Base-by-base conservation (phyloP, 176 grass and related monocot genomes). In the Triticum monococcum region DNA sequence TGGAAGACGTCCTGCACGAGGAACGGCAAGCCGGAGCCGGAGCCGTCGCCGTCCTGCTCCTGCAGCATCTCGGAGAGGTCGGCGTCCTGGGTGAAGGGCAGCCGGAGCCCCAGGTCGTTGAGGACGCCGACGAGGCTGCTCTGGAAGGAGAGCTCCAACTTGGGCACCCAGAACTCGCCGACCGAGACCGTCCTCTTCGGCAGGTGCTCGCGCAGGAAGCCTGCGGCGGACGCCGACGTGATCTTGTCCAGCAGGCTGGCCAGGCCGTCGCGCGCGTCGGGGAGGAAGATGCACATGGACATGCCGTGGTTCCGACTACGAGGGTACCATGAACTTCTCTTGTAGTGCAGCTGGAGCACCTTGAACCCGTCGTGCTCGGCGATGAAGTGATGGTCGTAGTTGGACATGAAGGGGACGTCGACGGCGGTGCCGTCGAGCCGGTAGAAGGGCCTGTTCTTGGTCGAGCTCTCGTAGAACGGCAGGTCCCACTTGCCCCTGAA, bases 211-310 rank as follows among this genome's bases (percentile, higher is more conserved):
- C 23, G 38, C 40, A 74, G 71, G 23, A 74, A 74, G 12, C 40
- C 40, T 2, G 2, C 54, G 2, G 5, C 0, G 18, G 71, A 24
- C 23, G 12, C 16, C 41, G 72, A 75, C 13, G 41, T 75, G 40
- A 75, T 4, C 72, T 48, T 48, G 23, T 28, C 72, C 11, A 75
- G 23, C 12, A 75, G 41, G 23, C 23, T 50, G 12, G 6, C 41
- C 12, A 50, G 41, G 7, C 72, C 72, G 24, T 75, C 41, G 2
- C 11, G 13, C 70, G 70, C 5, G 70, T 73, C 70, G 5, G 70
- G 38, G 12, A 73, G 70, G 70, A 73, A 45, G 70, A 75, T 50
- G 70, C 70, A 73, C 70, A 73, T 73, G 69, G 10, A 72, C 12
- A 50, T 50, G 69, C n/a, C 36, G 35, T 68, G 16, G 16, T 2